Evolutionary conservation across 495 filamentous ascomycete species (phyloP).

Genomic region (Daldinia loculata): DNA sequence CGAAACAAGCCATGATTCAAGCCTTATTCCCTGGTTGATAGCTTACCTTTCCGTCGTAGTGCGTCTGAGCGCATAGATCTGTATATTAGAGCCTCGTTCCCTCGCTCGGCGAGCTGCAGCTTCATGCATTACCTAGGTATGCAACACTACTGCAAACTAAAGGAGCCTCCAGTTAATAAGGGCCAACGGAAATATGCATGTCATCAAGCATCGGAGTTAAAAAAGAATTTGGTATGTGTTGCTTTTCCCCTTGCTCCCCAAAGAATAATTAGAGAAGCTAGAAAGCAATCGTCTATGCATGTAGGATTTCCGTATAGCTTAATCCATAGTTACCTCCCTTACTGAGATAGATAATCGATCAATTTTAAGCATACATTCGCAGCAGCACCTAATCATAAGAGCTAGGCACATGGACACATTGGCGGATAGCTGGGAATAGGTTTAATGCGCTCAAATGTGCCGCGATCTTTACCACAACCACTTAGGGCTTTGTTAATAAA

Average conservation of each 20-base stretch:
- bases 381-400: neutral
- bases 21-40: constrained; percentile 9
- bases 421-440: no score
- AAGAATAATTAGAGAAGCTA: neutral
- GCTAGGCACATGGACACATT: no score
- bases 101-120: constrained; percentile 12
- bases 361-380: neutral
- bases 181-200: neutral
- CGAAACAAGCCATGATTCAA: constrained; percentile 8
- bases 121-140: neutral
- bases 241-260: neutral
- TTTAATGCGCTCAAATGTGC: no score
- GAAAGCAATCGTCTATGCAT: neutral
- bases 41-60: neutral
- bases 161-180: neutral
- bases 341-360: neutral
- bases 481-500: no score
- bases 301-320: neutral
- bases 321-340: neutral
- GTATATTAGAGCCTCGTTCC: constrained; percentile 3
- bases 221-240: neutral
- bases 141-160: neutral
- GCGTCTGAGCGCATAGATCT: neutral
- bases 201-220: neutral
- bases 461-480: no score